A percentile compares a stretch with the other conserved stretches of the same genome.
Conservation (phyloP, 1,139 yeast species). For the Scheffersomyces illinoinensis region DNA sequence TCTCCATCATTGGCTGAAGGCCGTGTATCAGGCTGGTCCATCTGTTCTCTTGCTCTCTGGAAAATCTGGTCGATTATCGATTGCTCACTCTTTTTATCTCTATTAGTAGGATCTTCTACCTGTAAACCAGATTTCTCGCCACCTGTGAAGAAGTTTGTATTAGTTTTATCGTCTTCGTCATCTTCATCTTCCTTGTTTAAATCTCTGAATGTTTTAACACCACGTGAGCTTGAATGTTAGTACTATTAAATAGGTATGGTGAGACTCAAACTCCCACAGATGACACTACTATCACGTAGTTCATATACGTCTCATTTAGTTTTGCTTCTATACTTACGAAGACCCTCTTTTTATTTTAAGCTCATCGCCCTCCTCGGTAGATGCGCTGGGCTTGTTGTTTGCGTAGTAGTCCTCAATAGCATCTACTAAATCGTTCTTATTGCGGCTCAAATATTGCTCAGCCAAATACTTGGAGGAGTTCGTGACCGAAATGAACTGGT, state of each 20-base stretch:
- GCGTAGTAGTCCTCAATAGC: conserved; percentile 49
- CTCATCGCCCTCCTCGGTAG: background rate
- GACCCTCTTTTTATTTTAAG: conserved; percentile 7
- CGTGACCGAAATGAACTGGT: conserved; percentile 53
- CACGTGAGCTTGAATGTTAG: conserved; percentile 15
- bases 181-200: conserved; percentile 46
- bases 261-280: background rate
- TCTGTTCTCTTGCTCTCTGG: conserved; percentile 46
- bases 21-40: conserved; percentile 45
- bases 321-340: background rate
- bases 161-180: conserved; percentile 64
- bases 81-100: conserved; percentile 39
- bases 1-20: conserved; percentile 31
- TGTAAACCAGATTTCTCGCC: conserved; percentile 94
- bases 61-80: conserved; percentile 48
- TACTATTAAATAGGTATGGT: background rate
- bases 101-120: conserved; percentile 84
- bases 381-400: conserved; percentile 11
- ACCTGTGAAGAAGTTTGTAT: conserved; percentile 84
- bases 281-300: background rate
- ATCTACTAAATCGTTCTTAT: conserved; percentile 36
- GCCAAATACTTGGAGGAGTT: conserved; percentile 40
- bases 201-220: conserved; percentile 52
- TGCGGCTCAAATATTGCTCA: conserved; percentile 42
- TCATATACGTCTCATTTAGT: background rate